Evolutionary conservation across 192 early-diverging fungal species (phyloP), one percentile per base, ranked within the genome.

Genomic region (Diversispora epigaea): DNA sequence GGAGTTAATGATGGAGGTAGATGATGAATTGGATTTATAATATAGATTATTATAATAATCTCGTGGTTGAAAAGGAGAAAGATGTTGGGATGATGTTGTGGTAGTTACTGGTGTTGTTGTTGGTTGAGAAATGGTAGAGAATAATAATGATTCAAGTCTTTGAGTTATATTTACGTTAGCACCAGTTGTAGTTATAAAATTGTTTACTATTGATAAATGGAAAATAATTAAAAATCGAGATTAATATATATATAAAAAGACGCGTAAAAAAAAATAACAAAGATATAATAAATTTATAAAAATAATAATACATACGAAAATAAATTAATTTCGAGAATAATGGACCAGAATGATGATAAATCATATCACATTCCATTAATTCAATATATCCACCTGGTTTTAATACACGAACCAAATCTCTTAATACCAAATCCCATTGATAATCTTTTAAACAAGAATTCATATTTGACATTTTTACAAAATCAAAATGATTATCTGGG

Each of bases 371-470:
- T 56, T 87, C 83, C 50, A 86, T 77, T 1, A 84, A 77, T 60
- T 88, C 85, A 1, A 88, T 55, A 69, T 77, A 84, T 0, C 86
- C 86, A 70, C 83, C 86, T 50, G 86, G 86, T 61, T 84, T 84
- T 22, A 86, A 56, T n/a, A 88, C 82, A 17, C 86, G 79, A 4
- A 78, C 54, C 15, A 83, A 76, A 71, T 87, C 79, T 56, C 77
- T 69, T 15, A 80, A 55, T 15, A 79, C 72, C 14, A 76, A 70
- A 19, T 73, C 71, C 43, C 78, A 77, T 52, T 82, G 78, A 5
- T 25, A 64, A n/a, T 75, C 66, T 6, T 78, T 43, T 12, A 82
- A 52, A 39, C 77, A 73, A 45, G 71, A 76, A 54, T 77, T 71
- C 4, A 79, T 60, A 14, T 77, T 45, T 50, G 76, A 74, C 44